Evolutionary conservation across 2,329 filamentous ascomycete genomes (phyloP), one percentile per base, ranked within the genome.

Genomic region (Colletotrichum trifolii): DNA sequence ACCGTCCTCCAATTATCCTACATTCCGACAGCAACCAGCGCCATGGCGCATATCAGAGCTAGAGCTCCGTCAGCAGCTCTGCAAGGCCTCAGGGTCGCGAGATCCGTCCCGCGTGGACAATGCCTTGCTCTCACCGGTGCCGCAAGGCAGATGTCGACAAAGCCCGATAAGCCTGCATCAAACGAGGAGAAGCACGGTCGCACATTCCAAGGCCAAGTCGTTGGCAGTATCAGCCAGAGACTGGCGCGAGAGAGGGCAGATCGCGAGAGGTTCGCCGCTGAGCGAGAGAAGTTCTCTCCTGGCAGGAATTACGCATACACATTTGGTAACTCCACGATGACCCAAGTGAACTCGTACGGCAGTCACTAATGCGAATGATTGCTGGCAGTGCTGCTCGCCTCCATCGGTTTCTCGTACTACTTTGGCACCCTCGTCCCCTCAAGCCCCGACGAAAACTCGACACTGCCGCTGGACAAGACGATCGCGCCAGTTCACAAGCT

Each of bases 181-280:
- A 79, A 78, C 61, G 78, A 80, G 69, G 69, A 74, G 68, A 79
- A 72, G 71, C 71, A 74, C 34, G 79, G 76, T 13, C 69, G 80
- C 50, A 76, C 79, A 4, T 89, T 89, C 72, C 82, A 85, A 70
- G 85, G 85, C 17, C 87, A 89, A 76, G 81, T 89, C 70, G 85
- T 87, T 71, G 83, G 86, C 69, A 87, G 85, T 67, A 86, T 87
- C 54, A 81, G 80, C 54, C 79, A 82, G 59, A 82, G 87, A 64
- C 77, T 88, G 67, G 78, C 81, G 68, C 77, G 83, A n/a, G 86
- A 89, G 74, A 78, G 79, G 54, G 80, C 81, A 64, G 84, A 88
- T 73, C 78, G 83, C 33, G 82, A 82, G 70, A 80, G 83, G 68
- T 86, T 84, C 71, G 76, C 78, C 8, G 72, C 70, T 46, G 71